Evolutionary conservation across 2,329 filamentous ascomycete species (phyloP), one percentile per base, ranked within the genome.

Genomic region (Aphanoascus verrucosus): DNA sequence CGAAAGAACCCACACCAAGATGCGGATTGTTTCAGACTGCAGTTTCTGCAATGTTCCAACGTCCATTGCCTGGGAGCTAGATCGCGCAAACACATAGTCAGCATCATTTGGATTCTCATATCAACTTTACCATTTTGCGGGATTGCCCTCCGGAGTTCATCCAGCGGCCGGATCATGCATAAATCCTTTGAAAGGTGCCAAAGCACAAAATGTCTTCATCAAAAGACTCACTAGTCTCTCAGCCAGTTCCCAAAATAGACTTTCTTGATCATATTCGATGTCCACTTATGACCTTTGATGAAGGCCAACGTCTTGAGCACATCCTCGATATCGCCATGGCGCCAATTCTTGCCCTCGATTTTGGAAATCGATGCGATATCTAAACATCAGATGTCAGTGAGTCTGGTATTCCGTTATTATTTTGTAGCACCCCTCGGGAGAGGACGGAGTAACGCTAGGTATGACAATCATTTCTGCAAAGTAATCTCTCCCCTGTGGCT

Each of bases 221-320:
- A 37, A 48, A n/a, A 28, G 17, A 64, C 68, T 62, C 56, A 71
- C 68, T 93, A 93, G 71, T 91, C 87, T 56, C 87, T 79, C 40
- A 91, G 74, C 86, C 87, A 93, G 69, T 93, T 93, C 40, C 87
- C 86, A 72, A 91, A 91, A 70, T 89, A 91, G 31, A 84, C 83
- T 53, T 86, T 78, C 70, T 85, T 85, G 51, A 91, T 77, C 71
- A 86, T 80, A 75, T 86, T 83, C 12, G 82, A 82, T 1, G 85
- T 86, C 87, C 87, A 93, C 73, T 91, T 91, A 66, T 89, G 87
- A 55, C 86, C 86, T 58, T 84, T 78, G 55, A 91, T 77, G 63
- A 88, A 90, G 31, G 84, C 80, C 59, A 91, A 71, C 5, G 82
- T 86, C 68, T 86, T 85, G 62, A 93, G 80, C 71, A 87, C 82